Base-by-base conservation (phyloP, 1,284 basidiomycete genomes). In the Sporisorium sorghi region DNA sequence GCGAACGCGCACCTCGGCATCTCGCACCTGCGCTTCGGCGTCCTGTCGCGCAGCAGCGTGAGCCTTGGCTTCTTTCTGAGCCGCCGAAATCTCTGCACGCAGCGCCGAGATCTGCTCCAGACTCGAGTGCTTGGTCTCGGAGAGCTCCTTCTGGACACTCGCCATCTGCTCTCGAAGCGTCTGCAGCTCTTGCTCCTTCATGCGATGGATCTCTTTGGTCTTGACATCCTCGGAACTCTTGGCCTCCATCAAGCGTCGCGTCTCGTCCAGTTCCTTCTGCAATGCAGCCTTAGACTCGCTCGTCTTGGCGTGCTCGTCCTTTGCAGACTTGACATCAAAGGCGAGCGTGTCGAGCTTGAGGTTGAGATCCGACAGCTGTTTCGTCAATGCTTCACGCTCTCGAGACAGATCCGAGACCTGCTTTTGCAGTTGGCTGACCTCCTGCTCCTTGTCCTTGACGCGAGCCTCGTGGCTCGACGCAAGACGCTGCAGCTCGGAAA, bases 141-240 rank as follows among this genome's bases (percentile, higher is more conserved):
- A 55, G 63, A 82, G 60, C 76, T 83, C 54, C 55, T 57, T 59
- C 80, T 83, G 44, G 68, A 79, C 56, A 83, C 82, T 78, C 35
- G 85, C 81, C 35, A 89, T 89, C 80, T 94, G 90, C 11, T 85
- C 85, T n/a, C 95, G 90, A 11, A 97, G 86, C 28, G 89, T 87
- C 1, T 86, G 85, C 19, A 97, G 88, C 84, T 98, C 95, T 46
- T 90, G 88, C 76, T 96, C 94, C 81, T 91, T 92, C 85, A 92
- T 92, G 84, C 91, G 91, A 85, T 94, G 93, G 2, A 90, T 92
- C 83, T 97, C 93, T 51, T 88, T 89, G 24, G 92, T 89, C 60
- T 91, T 91, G 33, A 89, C 91, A 80, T 94, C 94, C 82, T 97
- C 94, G 21, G 90, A 91, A 1, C 90, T 89, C 85, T 94, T 96